These are phyloP conservation scores for Ceratobasidium sp. DNA, from an alignment of 1,284 basidiomycete genomes.

Conservation along the genomic window DNA sequence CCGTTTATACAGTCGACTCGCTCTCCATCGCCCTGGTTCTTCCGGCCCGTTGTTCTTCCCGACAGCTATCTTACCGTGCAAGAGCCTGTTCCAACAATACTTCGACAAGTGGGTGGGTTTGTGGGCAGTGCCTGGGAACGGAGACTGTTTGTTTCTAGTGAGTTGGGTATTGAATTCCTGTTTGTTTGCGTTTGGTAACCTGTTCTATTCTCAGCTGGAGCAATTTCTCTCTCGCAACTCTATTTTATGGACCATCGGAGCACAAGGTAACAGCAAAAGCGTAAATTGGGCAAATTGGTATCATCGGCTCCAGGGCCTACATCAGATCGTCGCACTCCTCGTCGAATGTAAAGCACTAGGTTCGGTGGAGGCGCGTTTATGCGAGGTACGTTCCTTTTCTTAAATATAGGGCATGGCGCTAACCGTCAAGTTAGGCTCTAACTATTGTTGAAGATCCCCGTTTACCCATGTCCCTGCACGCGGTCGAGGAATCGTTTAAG, in stretches of 20 bases:
- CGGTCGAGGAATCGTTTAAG: not conserved
- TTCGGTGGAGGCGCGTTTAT: not conserved
- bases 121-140: not conserved
- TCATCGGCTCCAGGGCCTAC: not conserved
- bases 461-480: not conserved
- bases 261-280: not conserved
- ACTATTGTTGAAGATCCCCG: not conserved
- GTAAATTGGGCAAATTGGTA: not conserved
- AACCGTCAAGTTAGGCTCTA: not conserved
- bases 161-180: not conserved
- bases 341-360: not conserved
- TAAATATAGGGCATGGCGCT: too few relatives aligned
- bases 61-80: too few relatives aligned
- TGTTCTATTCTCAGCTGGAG: not conserved
- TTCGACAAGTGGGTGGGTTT: not conserved
- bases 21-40: not conserved
- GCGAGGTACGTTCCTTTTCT: not conserved
- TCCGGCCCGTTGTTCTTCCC: not conserved
- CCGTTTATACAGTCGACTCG: too few relatives aligned
- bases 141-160: not conserved
- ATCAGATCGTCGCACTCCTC: not conserved
- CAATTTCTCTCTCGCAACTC: not conserved
- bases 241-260: not conserved
- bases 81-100: not conserved
- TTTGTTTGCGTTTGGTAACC: not conserved